Evolutionary conservation across 345 rosid genomes (phyloP).

Genomic region (Dipteronia dyeriana): DNA sequence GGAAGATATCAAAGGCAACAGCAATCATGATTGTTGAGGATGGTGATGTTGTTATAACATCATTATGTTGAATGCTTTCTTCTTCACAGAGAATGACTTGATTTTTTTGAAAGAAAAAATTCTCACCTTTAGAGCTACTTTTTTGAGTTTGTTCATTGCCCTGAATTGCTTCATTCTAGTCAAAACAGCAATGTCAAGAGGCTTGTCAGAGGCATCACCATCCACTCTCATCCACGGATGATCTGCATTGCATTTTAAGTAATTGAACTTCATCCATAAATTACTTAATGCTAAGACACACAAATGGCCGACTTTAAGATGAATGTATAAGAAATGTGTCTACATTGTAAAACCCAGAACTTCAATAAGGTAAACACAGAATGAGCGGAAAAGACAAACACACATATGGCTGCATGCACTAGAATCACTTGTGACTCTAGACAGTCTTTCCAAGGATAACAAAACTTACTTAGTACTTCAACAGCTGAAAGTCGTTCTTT

Average conservation of each 20-base stretch:
- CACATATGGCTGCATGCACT: not conserved
- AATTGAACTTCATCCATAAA: conserved; percentile 16
- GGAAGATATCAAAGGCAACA: not conserved
- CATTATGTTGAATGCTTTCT: too few species aligned
- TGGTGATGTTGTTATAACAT: too few species aligned
- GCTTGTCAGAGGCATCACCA: conserved; percentile 97
- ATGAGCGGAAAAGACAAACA: not conserved
- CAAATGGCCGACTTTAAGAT: not conserved
- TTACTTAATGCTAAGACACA: conserved; percentile 7
- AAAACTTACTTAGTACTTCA: conserved; percentile 74
- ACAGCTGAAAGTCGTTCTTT: too few species aligned
- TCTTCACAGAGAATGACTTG: too few species aligned
- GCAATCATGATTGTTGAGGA: not conserved
- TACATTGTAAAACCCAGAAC: too few species aligned
- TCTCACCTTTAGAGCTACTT: conserved; percentile 88
- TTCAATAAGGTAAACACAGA: not conserved
- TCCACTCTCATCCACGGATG: conserved; percentile 95
- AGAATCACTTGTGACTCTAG: too few species aligned
- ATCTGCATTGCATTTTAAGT: conserved; percentile 47
- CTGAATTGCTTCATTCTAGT: conserved; percentile 96
- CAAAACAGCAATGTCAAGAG: conserved; percentile 92
- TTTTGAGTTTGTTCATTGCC: conserved; percentile 98
- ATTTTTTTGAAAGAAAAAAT: not conserved
- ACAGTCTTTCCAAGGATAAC: not conserved
- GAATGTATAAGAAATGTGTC: too few species aligned